These are phyloP conservation scores for Erysimum cheiri DNA, from an alignment of 441 rosid species.

Conservation along the genomic window DNA sequence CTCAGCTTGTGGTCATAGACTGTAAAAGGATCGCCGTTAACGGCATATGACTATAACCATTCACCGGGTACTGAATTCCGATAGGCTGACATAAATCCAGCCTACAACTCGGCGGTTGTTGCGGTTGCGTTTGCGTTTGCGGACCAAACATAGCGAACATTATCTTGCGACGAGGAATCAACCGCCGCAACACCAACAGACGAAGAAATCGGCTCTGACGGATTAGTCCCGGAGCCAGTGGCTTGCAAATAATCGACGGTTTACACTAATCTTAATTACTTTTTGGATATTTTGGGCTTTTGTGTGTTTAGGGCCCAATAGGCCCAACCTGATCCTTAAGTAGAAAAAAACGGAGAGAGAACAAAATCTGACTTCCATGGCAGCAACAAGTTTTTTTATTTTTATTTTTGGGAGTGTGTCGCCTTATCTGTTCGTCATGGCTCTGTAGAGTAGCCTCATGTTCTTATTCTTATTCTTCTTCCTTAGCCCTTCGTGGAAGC, in stretches of 20 bases:
- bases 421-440: slow-evolving; percentile 38
- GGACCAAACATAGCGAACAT: no score
- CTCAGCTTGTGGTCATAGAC: slow-evolving; percentile 44
- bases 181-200: slow-evolving; percentile 33
- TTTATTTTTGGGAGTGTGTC: slow-evolving; percentile 6
- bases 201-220: no score
- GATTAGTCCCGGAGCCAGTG: slow-evolving; percentile 58
- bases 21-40: slow-evolving; percentile 67
- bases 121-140: no score
- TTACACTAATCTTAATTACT: slow-evolving; percentile 28
- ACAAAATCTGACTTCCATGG: slow-evolving; percentile 39
- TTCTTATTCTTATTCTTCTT: slow-evolving; percentile 11
- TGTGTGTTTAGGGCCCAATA: not conserved
- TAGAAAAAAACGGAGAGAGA: not conserved
- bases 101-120: no score
- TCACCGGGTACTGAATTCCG: slow-evolving; percentile 41
- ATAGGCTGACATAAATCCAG: slow-evolving; percentile 55
- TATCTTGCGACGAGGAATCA: no score
- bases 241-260: slow-evolving; percentile 67
- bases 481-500: slow-evolving; percentile 23
- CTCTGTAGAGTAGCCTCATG: slow-evolving; percentile 33
- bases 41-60: slow-evolving; percentile 51
- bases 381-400: slow-evolving; percentile 21
- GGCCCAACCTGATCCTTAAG: slow-evolving; percentile 38
- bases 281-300: slow-evolving; percentile 4